Conservation (phyloP, 768 basidiomycete genomes). For the Sporobolomyces pararoseus region DNA sequence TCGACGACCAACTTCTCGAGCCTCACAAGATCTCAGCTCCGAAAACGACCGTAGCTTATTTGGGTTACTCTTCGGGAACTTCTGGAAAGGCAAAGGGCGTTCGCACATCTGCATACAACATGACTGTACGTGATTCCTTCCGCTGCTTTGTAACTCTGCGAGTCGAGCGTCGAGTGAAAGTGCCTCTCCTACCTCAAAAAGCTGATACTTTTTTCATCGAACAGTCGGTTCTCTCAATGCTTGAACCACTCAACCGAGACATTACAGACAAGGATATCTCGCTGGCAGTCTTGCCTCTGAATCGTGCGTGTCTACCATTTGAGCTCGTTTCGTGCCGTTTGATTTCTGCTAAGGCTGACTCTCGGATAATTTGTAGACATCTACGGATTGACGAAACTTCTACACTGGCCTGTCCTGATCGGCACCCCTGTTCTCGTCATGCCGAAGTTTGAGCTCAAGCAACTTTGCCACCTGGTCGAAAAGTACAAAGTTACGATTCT, state of each 20-base stretch:
- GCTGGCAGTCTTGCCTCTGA: constrained; percentile 39
- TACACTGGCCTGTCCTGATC: constrained; percentile 58
- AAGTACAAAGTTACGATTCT: constrained; percentile 59
- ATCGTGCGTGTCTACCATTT: no score
- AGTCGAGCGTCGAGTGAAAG: no score
- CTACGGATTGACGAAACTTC: constrained; percentile 55
- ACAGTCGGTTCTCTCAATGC: constrained; percentile 31
- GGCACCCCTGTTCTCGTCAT: constrained; percentile 61
- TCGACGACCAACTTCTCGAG: constrained; percentile 54
- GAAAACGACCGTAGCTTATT: constrained; percentile 36
- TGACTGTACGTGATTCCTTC: constrained; percentile 25
- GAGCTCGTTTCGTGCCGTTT: neutral
- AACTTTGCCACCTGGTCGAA: constrained; percentile 64
- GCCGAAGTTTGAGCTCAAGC: constrained; percentile 65
- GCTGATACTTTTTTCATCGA: no score
- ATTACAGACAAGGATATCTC: constrained; percentile 34
- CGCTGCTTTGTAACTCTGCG: no score
- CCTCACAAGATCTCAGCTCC: constrained; percentile 58
- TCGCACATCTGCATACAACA: constrained; percentile 48
- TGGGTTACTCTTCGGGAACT: constrained; percentile 57
- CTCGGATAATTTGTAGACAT: constrained; percentile 17
- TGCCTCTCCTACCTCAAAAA: neutral
- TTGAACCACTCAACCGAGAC: constrained; percentile 32
- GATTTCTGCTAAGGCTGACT: neutral
- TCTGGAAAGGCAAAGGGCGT: constrained; percentile 75